phyloP scores from a whole-genome alignment of 2,329 filamentous ascomycete species.

The Hypoxylon sp. region DNA sequence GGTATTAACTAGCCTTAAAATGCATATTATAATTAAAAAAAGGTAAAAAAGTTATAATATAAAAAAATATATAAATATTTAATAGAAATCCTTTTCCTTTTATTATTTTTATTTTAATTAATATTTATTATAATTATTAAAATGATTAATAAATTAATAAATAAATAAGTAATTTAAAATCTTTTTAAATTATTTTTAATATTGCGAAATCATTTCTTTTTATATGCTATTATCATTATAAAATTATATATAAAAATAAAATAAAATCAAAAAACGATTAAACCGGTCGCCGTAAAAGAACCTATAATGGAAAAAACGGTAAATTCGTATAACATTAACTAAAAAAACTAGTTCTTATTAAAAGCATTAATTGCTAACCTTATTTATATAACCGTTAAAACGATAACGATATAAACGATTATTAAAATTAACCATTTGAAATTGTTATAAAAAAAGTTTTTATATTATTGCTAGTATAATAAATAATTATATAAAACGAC shows the following conservation, averaged over 20 bases:
- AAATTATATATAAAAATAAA: slow-evolving; percentile 2
- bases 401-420: slow-evolving; percentile 53
- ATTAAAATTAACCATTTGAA: slow-evolving; percentile 51
- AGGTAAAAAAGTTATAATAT: no score
- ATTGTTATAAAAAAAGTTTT: slow-evolving; percentile 53
- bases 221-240: neutral
- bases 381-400: slow-evolving; percentile 61
- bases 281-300: slow-evolving; percentile 45
- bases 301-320: slow-evolving; percentile 56
- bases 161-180: neutral
- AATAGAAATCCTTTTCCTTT: no score
- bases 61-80: no score
- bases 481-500: slow-evolving; percentile 31
- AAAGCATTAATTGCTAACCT: slow-evolving; percentile 51
- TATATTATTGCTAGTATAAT: slow-evolving; percentile 46
- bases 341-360: slow-evolving; percentile 48
- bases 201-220: neutral
- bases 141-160: no score
- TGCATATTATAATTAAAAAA: no score
- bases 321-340: slow-evolving; percentile 56
- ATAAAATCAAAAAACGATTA: slow-evolving; percentile 33
- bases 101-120: no score
- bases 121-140: no score
- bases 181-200: neutral
- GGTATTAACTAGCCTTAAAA: no score